These are phyloP conservation scores for Penicillium riverlandense DNA, from an alignment of 495 filamentous ascomycete species.

Conservation along the genomic window DNA sequence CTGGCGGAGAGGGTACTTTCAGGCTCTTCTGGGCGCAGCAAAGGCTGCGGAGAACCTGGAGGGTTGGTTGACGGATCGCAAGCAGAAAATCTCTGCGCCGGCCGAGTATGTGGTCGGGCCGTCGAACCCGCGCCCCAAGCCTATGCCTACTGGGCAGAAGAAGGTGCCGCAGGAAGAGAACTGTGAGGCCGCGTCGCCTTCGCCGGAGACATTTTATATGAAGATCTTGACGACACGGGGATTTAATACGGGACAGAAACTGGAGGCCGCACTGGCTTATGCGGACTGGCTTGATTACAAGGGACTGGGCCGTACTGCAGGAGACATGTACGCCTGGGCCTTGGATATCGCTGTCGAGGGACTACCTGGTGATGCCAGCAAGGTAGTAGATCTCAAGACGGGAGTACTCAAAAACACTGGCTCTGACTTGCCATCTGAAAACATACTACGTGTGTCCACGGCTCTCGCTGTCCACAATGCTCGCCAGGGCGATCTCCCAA, in stretches of 20 bases:
- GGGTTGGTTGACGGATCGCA: constrained; percentile 64
- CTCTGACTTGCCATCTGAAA: constrained; percentile 51
- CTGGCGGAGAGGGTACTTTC: constrained; percentile 79
- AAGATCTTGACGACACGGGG: constrained; percentile 70
- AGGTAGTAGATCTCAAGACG: constrained; percentile 52
- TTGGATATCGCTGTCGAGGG: constrained; percentile 58
- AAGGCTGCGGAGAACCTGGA: constrained; percentile 74
- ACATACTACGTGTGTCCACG: constrained; percentile 67
- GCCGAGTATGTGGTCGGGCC: constrained; percentile 66
- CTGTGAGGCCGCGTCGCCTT: constrained; percentile 54
- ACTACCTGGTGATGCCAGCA: constrained; percentile 32
- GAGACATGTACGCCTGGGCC: constrained; percentile 64
- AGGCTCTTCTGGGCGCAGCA: constrained; percentile 67
- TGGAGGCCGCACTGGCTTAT: constrained; percentile 74
- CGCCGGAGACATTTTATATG: constrained; percentile 66
- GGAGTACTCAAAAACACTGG: constrained; percentile 50
- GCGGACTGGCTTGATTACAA: constrained; percentile 80
- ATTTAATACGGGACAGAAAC: constrained; percentile 62
- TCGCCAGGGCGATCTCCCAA: constrained; percentile 48
- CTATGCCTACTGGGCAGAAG: constrained; percentile 51
- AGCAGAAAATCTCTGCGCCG: constrained; percentile 57
- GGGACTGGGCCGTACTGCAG: constrained; percentile 48
- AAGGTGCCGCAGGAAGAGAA: constrained; percentile 62
- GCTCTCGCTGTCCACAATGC: constrained; percentile 73
- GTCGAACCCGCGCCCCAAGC: constrained; percentile 73